Conservation (phyloP, 1,284 basidiomycete genomes). For the Ceratobasidium papillatum region DNA sequence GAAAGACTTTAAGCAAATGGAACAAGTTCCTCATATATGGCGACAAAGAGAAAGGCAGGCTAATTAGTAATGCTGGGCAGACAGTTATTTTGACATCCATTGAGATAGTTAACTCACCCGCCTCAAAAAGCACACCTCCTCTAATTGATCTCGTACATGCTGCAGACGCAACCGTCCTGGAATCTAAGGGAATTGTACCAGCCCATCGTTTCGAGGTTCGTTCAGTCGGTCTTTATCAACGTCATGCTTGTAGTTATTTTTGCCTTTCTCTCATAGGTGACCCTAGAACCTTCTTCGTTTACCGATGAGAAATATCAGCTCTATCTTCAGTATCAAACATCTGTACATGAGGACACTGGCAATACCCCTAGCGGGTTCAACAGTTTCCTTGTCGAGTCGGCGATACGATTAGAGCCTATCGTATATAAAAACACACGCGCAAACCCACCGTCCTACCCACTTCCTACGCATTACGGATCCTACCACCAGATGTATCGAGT, state of each 20-base stretch:
- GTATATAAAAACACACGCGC: constrained; percentile 59
- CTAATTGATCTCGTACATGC: constrained; percentile 62
- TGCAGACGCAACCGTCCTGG: constrained; percentile 50
- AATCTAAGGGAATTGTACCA: constrained; percentile 17
- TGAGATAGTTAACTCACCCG: constrained; percentile 31
- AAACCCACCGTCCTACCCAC: constrained; percentile 54
- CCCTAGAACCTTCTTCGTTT: constrained; percentile 76
- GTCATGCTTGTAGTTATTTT: no score
- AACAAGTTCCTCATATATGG: constrained; percentile 73
- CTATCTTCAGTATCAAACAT: constrained; percentile 77
- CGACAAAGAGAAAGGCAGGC: constrained; percentile 47
- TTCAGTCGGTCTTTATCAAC: no score
- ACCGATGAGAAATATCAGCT: constrained; percentile 83
- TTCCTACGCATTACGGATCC: constrained; percentile 81
- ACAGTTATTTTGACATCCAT: neutral
- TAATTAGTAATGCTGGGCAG: neutral
- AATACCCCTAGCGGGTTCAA: constrained; percentile 66
- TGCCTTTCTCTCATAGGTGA: constrained; percentile 70
- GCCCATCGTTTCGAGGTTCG: constrained; percentile 41
- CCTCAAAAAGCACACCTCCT: constrained; percentile 45
- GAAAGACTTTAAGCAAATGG: constrained; percentile 77
- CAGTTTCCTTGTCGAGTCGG: constrained; percentile 82
- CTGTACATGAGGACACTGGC: constrained; percentile 76
- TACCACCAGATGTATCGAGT: constrained; percentile 88
- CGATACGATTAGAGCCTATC: constrained; percentile 73